These are phyloP conservation scores for Ophiocordyceps camponoti-rufipedis DNA, from an alignment of 2,329 filamentous ascomycete genomes.

Conservation along the genomic window DNA sequence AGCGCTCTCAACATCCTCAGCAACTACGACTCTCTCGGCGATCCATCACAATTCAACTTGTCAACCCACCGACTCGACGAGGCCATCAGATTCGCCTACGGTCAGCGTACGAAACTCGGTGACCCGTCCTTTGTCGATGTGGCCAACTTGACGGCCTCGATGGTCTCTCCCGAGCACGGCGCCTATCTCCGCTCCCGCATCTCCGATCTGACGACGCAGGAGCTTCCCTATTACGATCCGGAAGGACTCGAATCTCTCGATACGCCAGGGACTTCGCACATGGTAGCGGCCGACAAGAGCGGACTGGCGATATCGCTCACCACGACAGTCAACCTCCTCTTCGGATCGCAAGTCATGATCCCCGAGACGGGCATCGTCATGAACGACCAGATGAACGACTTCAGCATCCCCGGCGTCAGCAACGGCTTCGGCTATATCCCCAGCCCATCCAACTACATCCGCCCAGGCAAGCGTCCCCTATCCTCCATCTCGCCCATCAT, in stretches of 20 bases:
- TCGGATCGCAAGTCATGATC: constrained; percentile 57
- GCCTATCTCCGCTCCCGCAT: constrained; percentile 31
- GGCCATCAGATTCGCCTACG: constrained; percentile 69
- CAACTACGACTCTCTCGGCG: constrained; percentile 49
- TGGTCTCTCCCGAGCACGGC: constrained; percentile 44
- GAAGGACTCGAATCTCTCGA: constrained; percentile 25
- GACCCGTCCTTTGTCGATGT: constrained; percentile 57
- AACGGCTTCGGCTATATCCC: constrained; percentile 69
- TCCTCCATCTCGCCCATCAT: constrained; percentile 66
- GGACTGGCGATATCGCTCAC: constrained; percentile 63
- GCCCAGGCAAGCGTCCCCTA: constrained; percentile 59
- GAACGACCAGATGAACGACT: constrained; percentile 49
- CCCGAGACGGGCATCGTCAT: constrained; percentile 71
- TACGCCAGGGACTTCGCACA: constrained; percentile 51
- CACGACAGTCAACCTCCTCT: constrained; percentile 65
- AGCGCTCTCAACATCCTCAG: constrained; percentile 58
- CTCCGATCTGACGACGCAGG: constrained; percentile 18
- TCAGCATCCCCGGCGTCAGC: constrained; percentile 51
- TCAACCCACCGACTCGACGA: constrained; percentile 71
- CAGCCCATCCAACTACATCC: constrained; percentile 55
- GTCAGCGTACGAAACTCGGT: constrained; percentile 51
- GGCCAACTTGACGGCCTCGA: constrained; percentile 39
- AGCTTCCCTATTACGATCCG: constrained; percentile 25
- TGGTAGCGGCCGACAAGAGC: constrained; percentile 47
- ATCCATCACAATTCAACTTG: constrained; percentile 31